Evolutionary conservation across 2,329 filamentous ascomycete genomes (phyloP).

Genomic region (Microsporum ferrugineum): DNA sequence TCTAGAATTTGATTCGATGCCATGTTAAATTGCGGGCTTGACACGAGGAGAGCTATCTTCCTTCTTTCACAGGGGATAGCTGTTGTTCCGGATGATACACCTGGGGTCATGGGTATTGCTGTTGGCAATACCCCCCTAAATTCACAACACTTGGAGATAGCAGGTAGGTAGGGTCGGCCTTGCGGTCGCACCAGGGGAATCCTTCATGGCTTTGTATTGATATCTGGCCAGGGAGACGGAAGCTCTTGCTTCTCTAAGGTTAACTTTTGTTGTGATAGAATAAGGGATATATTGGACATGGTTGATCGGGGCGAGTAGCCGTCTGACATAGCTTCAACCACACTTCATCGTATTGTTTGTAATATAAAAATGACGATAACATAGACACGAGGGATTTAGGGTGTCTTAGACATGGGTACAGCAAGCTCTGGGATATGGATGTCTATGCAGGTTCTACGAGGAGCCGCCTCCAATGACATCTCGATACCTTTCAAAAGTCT

Average conservation of each 20-base stretch:
- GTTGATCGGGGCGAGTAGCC: background rate
- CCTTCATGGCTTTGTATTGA: background rate
- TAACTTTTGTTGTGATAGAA: background rate
- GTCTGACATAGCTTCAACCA: background rate
- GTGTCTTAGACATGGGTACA: constrained; percentile 1
- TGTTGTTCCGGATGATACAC: background rate
- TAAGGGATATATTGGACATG: background rate
- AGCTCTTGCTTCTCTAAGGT: background rate
- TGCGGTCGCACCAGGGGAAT: background rate
- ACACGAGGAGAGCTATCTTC: background rate
- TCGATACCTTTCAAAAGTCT: background rate
- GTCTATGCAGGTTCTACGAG: background rate
- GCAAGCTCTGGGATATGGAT: background rate
- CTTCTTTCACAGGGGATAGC: background rate
- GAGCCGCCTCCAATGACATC: constrained; percentile 6
- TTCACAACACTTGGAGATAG: background rate
- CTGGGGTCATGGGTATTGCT: background rate
- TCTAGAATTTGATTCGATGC: background rate
- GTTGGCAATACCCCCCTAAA: background rate
- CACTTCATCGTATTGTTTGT: background rate
- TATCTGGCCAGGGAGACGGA: background rate
- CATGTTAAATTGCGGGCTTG: background rate
- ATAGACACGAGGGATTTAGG: constrained; percentile 2
- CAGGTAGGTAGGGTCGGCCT: background rate
- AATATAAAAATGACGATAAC: background rate